Evolutionary conservation across 345 rosid species (phyloP).

Genomic region (Lepidium sativum): DNA sequence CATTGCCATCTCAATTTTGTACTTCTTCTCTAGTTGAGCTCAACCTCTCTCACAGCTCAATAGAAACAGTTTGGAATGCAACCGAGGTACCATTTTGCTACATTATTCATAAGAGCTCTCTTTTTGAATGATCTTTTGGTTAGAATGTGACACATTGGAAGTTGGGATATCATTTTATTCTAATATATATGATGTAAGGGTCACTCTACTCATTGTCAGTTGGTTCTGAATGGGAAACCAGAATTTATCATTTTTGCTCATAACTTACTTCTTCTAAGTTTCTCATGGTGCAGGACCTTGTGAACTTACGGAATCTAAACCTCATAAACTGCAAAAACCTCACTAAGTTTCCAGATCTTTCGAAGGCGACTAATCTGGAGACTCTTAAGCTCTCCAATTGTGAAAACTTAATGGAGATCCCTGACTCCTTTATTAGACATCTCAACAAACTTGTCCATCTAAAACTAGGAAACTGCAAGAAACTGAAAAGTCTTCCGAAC

Average conservation of each 20-base stretch:
- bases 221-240: too few relatives aligned
- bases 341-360: slow-evolving; percentile 21
- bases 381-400: slow-evolving; percentile 9
- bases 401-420: slow-evolving; percentile 16
- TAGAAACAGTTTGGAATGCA: background rate
- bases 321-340: slow-evolving; percentile 24
- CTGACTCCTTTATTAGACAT: slow-evolving; percentile 6
- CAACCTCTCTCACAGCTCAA: background rate
- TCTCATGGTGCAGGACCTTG: slow-evolving; percentile 4
- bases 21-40: background rate
- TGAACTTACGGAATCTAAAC: slow-evolving; percentile 1
- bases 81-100: background rate
- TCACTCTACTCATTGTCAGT: too few relatives aligned
- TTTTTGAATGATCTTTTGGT: background rate
- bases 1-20: slow-evolving; percentile 1
- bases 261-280: too few relatives aligned
- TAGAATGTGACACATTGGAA: too few relatives aligned
- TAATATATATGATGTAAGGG: too few relatives aligned
- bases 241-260: too few relatives aligned
- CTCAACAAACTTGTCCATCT: slow-evolving; percentile 20
- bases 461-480: slow-evolving; percentile 18
- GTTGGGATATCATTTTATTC: too few relatives aligned
- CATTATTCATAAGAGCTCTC: background rate
- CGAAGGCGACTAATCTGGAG: slow-evolving; percentile 23
- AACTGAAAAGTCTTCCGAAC: slow-evolving; percentile 17